Conservation (phyloP, 768 basidiomycete species). For the Vararia minispora region DNA sequence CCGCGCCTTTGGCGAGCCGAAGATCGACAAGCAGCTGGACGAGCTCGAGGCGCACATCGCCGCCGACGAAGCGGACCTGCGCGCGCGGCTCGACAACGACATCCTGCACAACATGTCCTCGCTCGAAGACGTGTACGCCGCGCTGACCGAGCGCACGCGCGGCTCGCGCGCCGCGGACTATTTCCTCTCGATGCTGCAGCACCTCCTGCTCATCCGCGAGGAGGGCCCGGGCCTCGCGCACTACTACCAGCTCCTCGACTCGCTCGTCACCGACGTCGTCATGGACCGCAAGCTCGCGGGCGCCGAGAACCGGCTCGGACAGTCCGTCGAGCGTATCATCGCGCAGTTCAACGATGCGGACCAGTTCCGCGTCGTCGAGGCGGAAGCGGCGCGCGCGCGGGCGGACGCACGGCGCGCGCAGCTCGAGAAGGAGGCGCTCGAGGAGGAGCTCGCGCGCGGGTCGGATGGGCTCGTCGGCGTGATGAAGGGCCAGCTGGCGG, state of each 20-base stretch:
- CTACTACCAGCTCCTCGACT: conserved; percentile 87
- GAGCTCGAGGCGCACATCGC: conserved; percentile 50
- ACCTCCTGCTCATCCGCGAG: conserved; percentile 81
- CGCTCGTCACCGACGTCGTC: conserved; percentile 82
- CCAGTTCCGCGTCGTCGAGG: conserved; percentile 63
- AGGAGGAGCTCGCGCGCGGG: conserved; percentile 73
- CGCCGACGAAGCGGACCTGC: conserved; percentile 63
- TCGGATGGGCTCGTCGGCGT: conserved; percentile 76
- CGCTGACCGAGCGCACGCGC: conserved; percentile 64
- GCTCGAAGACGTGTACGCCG: conserved; percentile 81
- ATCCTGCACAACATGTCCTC: conserved; percentile 68
- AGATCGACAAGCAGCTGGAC: conserved; percentile 57
- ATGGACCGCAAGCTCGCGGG: conserved; percentile 84
- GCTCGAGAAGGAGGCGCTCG: conserved; percentile 73
- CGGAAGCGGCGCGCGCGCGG: conserved; percentile 64
- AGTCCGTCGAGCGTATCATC: conserved; percentile 82
- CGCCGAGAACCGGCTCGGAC: conserved; percentile 76
- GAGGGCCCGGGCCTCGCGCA: conserved; percentile 77
- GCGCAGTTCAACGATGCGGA: conserved; percentile 88
- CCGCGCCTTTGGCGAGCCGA: conserved; percentile 47
- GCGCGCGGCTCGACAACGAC: conserved; percentile 65
- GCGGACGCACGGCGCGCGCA: conserved; percentile 52
- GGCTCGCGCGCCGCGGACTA: conserved; percentile 73
- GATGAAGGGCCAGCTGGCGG: conserved; percentile 59
- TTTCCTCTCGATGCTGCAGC: conserved; percentile 90